Conservation (phyloP, 345 rosid species). For the Gossypium longicalyx region DNA sequence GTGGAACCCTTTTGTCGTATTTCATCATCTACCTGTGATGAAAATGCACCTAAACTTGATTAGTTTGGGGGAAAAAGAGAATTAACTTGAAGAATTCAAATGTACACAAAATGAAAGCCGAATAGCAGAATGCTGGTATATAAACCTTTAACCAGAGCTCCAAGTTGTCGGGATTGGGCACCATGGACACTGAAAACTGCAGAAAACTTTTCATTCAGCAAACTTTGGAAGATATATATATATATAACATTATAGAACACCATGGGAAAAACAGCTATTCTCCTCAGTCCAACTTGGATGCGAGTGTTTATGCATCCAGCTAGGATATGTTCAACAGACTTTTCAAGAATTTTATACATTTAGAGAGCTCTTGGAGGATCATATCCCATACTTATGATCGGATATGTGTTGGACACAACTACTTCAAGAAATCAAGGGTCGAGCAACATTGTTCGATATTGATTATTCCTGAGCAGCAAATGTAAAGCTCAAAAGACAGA, state of each 20-base stretch:
- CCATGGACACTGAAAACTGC: conserved; percentile 62
- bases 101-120: background rate
- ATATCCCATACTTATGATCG: no score
- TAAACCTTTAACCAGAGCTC: conserved; percentile 86
- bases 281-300: no score
- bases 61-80: background rate
- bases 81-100: background rate
- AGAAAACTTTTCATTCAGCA: conserved; percentile 9
- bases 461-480: background rate
- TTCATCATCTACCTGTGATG: conserved; percentile 69
- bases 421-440: no score
- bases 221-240: background rate
- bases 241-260: background rate
- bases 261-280: no score
- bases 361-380: no score
- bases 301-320: no score
- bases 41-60: conserved; percentile 13
- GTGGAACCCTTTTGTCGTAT: conserved; percentile 73
- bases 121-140: conserved; percentile 9
- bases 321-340: no score
- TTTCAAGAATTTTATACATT: no score
- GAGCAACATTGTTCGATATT: background rate
- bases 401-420: no score
- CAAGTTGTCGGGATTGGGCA: conserved; percentile 70
- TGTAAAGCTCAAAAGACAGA: background rate